Percentiles rank a stretch among this genome's conserved stretches.
phyloP scores from a whole-genome alignment of 768 basidiomycete genomes.

The Holtermannia corniformis region DNA sequence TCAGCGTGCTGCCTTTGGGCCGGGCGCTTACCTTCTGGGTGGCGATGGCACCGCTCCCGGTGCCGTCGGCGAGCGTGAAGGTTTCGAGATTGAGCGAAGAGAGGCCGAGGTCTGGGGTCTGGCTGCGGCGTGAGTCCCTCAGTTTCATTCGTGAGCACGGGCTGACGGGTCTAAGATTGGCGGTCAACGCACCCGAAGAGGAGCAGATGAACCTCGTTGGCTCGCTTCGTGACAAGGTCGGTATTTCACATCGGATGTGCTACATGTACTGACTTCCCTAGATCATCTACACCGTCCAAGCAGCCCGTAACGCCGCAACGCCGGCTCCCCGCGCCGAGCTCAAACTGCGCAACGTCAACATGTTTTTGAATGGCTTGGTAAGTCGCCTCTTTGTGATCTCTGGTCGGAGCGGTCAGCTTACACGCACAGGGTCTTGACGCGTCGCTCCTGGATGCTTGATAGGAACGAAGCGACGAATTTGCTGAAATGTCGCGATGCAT shows the following conservation, averaged over 20 bases:
- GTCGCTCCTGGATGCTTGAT: conserved; percentile 12
- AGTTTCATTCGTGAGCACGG: conserved; percentile 63
- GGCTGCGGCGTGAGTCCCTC: conserved; percentile 47
- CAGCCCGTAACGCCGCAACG: conserved; percentile 63
- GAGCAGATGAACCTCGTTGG: conserved; percentile 84
- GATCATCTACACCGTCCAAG: conserved; percentile 69
- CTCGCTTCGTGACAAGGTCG: conserved; percentile 77
- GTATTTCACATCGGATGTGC: background rate
- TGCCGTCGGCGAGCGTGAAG: conserved; percentile 23
- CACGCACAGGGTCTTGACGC: conserved; percentile 16
- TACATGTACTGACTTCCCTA: conserved; percentile 5
- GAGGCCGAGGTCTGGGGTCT: conserved; percentile 42
- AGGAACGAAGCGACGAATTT: background rate
- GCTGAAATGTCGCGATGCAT: background rate
- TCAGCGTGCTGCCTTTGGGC: conserved; percentile 44
- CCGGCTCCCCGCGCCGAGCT: conserved; percentile 57
- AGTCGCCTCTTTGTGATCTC: conserved; percentile 4
- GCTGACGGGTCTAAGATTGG: conserved; percentile 49
- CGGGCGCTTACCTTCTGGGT: conserved; percentile 41
- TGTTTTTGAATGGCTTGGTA: conserved; percentile 47
- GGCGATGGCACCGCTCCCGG: conserved; percentile 5
- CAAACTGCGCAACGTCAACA: conserved; percentile 84
- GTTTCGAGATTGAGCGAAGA: conserved; percentile 36
- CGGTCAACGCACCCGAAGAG: conserved; percentile 63
- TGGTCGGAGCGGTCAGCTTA: no score